These are phyloP conservation scores for Guyanaporus albipodus DNA, from an alignment of 768 basidiomycete species.

Conservation along the genomic window DNA sequence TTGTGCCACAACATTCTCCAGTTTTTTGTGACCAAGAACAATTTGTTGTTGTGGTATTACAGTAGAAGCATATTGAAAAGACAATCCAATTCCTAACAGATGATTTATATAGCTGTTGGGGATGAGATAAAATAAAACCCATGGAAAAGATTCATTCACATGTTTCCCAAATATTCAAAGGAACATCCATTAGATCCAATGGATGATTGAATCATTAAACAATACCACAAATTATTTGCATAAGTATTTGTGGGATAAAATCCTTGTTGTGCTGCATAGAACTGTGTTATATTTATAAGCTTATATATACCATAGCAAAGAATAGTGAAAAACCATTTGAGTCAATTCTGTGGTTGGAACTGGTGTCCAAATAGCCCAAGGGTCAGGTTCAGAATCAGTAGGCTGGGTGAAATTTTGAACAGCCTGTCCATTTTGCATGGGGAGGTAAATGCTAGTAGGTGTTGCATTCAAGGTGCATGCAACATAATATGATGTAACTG, in stretches of 20 bases:
- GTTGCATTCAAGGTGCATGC: constrained; percentile 4
- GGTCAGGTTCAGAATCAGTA: not conserved
- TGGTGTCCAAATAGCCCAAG: constrained; percentile 6
- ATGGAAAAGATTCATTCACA: not conserved
- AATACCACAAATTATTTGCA: not conserved
- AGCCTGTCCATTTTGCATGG: not conserved
- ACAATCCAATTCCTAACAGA: not conserved
- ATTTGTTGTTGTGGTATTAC: not conserved
- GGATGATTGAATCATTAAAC: not conserved
- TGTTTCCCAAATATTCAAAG: not conserved
- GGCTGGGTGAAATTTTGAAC: not conserved
- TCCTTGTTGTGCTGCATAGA: not conserved
- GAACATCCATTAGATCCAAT: not conserved
- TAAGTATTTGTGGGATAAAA: not conserved
- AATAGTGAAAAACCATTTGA: not conserved
- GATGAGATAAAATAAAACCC: not conserved
- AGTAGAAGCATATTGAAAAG: not conserved
- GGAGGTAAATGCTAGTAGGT: not conserved
- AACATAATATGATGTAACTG: constrained; percentile 1
- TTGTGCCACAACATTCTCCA: not conserved
- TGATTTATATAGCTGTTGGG: not conserved
- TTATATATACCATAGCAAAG: not conserved
- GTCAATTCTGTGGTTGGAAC: not conserved
- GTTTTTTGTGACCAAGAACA: not conserved
- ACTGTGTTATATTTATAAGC: not conserved